Evolutionary conservation across 345 rosid genomes (phyloP).

Genomic region (Citrus trifoliata): DNA sequence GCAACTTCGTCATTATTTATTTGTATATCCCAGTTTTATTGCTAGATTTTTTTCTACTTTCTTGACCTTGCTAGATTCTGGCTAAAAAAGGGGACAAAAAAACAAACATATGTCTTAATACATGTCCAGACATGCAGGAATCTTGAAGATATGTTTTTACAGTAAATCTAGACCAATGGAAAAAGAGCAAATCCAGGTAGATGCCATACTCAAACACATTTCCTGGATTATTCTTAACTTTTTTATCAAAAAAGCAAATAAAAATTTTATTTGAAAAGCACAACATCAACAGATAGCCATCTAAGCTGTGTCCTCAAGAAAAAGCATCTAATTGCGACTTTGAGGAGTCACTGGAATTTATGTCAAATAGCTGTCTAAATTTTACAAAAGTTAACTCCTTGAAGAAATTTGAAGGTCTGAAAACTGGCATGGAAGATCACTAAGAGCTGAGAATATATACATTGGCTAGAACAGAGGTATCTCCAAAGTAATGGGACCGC

Average conservation of each 20-base stretch:
- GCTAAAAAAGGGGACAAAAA: background rate
- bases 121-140: background rate
- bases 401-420: background rate
- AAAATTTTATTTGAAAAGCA: background rate
- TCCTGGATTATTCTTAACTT: background rate
- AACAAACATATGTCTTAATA: background rate
- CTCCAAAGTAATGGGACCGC: background rate
- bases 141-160: background rate
- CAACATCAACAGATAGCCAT: background rate
- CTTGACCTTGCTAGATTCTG: background rate
- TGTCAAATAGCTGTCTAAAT: background rate
- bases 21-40: background rate
- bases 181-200: background rate
- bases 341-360: background rate
- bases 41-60: background rate
- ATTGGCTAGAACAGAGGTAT: background rate
- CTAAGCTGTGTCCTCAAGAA: background rate
- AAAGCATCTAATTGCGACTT: background rate
- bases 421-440: background rate
- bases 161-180: background rate
- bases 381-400: background rate
- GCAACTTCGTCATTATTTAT: background rate
- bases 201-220: background rate
- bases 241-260: background rate
- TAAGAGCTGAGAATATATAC: background rate